Conservation (phyloP, 148 eudicot genomes). For the Tetragonia tetragonoides region DNA sequence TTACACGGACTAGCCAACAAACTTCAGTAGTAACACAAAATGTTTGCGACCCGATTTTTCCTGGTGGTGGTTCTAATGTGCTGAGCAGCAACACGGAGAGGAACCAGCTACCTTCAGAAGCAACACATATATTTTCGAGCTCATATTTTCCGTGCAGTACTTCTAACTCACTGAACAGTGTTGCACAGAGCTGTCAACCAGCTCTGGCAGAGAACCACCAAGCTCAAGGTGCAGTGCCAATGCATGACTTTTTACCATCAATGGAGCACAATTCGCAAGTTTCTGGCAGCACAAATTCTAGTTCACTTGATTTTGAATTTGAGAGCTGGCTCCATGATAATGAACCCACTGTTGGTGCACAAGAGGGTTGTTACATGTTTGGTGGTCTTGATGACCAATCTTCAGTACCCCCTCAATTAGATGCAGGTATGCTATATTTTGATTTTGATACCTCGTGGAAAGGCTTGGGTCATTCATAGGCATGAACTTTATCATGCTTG, state of each 20-base stretch:
- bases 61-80: slow-evolving; percentile 4
- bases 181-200: slow-evolving; percentile 27
- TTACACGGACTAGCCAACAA: slow-evolving; percentile 22
- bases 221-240: slow-evolving; percentile 19
- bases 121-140: slow-evolving; percentile 17
- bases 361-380: slow-evolving; percentile 22
- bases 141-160: slow-evolving; percentile 4
- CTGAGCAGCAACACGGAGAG: slow-evolving; percentile 3
- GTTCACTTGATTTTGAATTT: slow-evolving; percentile 29
- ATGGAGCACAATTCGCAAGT: slow-evolving; percentile 21
- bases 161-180: slow-evolving; percentile 11
- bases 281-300: slow-evolving; percentile 16
- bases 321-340: slow-evolving; percentile 35
- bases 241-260: slow-evolving; percentile 12
- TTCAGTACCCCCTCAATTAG: slow-evolving; percentile 35
- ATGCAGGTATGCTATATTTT: slow-evolving; percentile 41
- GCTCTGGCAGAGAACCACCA: slow-evolving; percentile 22
- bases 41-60: slow-evolving; percentile 9
- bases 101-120: slow-evolving; percentile 21
- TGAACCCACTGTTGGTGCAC: slow-evolving; percentile 21
- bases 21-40: slow-evolving; percentile 18
- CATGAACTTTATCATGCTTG: background rate
- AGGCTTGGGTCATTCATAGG: slow-evolving; percentile 29
- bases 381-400: slow-evolving; percentile 24
- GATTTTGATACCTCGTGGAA: slow-evolving; percentile 43